phyloP scores from a whole-genome alignment of 2,329 filamentous ascomycete species.

The Ceratocystis albifundus region DNA sequence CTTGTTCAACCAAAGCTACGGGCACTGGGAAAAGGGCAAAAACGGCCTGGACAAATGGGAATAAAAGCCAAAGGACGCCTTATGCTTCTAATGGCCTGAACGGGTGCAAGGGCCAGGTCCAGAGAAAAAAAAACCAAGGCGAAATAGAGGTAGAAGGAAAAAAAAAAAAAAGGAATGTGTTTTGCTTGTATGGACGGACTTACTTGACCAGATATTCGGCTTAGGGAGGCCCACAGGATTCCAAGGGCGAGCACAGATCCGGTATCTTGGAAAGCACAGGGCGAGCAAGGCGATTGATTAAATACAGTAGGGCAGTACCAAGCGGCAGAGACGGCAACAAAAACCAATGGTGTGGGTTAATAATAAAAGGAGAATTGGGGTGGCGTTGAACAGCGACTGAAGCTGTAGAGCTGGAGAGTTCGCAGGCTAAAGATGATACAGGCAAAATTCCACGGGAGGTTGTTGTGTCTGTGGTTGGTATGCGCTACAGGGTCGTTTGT shows the following conservation, averaged over 20 bases:
- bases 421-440: not conserved
- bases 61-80: not conserved
- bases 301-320: not conserved
- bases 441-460: not conserved
- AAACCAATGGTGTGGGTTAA: not conserved
- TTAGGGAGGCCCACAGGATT: slow-evolving; percentile 5
- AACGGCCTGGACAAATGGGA: not conserved
- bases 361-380: not conserved
- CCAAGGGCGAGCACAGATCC: slow-evolving; percentile 8
- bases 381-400: not conserved
- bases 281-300: not conserved
- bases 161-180: no score
- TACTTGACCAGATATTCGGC: slow-evolving; percentile 7
- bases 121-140: no score
- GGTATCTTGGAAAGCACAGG: slow-evolving; percentile 10
- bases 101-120: not conserved
- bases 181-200: not conserved
- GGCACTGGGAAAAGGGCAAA: not conserved
- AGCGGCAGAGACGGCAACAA: not conserved
- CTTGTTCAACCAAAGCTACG: not conserved
- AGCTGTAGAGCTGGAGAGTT: not conserved
- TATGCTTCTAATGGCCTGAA: not conserved
- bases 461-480: not conserved
- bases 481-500: not conserved
- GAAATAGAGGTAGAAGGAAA: no score